Base-by-base conservation (phyloP, 1,284 basidiomycete species). In the Boletus sp. region DNA sequence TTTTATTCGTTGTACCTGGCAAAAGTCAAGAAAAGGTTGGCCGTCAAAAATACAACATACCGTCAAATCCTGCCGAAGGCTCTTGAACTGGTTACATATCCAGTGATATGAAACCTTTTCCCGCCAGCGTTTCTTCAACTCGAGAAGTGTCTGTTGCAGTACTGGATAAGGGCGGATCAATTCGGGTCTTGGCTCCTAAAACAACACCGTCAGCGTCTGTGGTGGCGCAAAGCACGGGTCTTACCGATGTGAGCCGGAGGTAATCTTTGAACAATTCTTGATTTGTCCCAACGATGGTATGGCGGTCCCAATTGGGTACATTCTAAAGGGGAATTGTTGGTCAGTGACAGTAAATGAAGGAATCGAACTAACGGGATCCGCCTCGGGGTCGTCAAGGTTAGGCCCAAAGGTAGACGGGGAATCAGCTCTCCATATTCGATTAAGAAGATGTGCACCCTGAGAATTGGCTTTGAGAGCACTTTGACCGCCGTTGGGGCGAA, bases 21-120 rank as follows among this genome's bases (percentile, higher is more conserved):
- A 45, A 51, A 57, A 50, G 51, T 42, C 25, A 48, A 57, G 59
- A 49, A 57, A 47, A 46, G 44, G 63, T 41, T 51, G 35, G 53
- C 41, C 41, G 38, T 37, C 29, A 12, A 48, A 51, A 13, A 38
- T 37, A 41, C 19, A 34, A 78, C 88, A 70, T 68, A 95, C 95
- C 53, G 94, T 98, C 53, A 99, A 76, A 73, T 99, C 96, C 69
- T 99, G 96, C 41, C 96, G 84, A 57, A 99, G 74, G 64, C 90
- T 93, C 76, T 99, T 99, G 74, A 99, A 93, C 71, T 99, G 96
- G 64, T 92, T 96, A 65, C 95, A 93, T 62, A 97, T 92, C 83
- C 93, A 99, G 46, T 81, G 76, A 65, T 99, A 97, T 53, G 90
- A 85, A 48, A 76, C 74, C 61, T 91, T 91, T 54, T 86, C 77